Evolutionary conservation across 345 rosid genomes (phyloP).

Genomic region (Pseudoturritis turrita): DNA sequence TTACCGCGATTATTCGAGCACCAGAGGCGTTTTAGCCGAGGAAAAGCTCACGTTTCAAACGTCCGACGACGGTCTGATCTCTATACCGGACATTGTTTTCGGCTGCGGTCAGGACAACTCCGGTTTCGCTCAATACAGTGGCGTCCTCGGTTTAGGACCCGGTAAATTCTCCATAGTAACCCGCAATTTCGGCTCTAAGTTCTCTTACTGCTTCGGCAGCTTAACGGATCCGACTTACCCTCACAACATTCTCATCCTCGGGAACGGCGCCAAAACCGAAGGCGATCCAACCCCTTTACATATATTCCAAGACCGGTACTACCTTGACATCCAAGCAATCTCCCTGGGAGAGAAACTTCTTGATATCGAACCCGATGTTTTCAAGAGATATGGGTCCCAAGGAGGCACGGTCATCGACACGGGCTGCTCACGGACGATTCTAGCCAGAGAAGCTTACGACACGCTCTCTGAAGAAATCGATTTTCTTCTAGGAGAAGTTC

Average conservation of each 20-base stretch:
- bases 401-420: slow-evolving; percentile 33
- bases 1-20: slow-evolving; percentile 23
- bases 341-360: slow-evolving; percentile 25
- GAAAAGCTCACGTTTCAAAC: slow-evolving; percentile 32
- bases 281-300: slow-evolving; percentile 26
- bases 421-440: slow-evolving; percentile 25
- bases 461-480: slow-evolving; percentile 23
- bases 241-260: slow-evolving; percentile 23
- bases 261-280: slow-evolving; percentile 14
- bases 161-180: slow-evolving; percentile 28
- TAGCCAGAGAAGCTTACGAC: slow-evolving; percentile 23
- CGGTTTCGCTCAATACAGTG: slow-evolving; percentile 14
- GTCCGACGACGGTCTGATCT: slow-evolving; percentile 21
- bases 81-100: not conserved
- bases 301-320: slow-evolving; percentile 23
- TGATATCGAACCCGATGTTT: slow-evolving; percentile 11
- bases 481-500: slow-evolving; percentile 1
- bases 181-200: slow-evolving; percentile 17
- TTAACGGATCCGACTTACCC: slow-evolving; percentile 3
- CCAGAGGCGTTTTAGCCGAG: slow-evolving; percentile 15
- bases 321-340: slow-evolving; percentile 32
- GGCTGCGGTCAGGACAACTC: slow-evolving; percentile 33
- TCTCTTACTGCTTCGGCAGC: slow-evolving; percentile 30
- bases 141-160: slow-evolving; percentile 35
- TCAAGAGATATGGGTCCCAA: slow-evolving; percentile 17